These are phyloP conservation scores for Aspergillus novoparasiticus DNA, from an alignment of 2,329 filamentous ascomycete species.

Conservation along the genomic window DNA sequence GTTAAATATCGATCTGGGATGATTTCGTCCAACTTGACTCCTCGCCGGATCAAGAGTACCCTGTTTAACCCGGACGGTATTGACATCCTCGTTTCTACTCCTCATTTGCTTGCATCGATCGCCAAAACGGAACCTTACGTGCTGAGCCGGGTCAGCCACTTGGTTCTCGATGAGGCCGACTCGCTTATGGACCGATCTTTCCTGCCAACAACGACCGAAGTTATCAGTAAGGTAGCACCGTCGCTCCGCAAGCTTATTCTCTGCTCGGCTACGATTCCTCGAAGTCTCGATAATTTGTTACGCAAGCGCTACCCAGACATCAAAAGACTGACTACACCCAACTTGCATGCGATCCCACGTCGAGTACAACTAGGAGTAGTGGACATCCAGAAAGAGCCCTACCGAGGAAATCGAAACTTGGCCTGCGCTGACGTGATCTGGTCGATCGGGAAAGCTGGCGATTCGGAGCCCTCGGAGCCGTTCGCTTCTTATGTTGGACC, in stretches of 20 bases:
- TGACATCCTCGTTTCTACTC: slow-evolving; percentile 84
- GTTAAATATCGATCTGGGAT: slow-evolving; percentile 84
- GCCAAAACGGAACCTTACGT: slow-evolving; percentile 88
- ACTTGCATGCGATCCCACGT: slow-evolving; percentile 92
- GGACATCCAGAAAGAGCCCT: slow-evolving; percentile 89
- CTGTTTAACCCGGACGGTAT: slow-evolving; percentile 80
- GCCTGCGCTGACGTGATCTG: slow-evolving; percentile 95
- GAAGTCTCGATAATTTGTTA: slow-evolving; percentile 84
- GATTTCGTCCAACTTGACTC: slow-evolving; percentile 75
- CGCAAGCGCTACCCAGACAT: slow-evolving; percentile 79
- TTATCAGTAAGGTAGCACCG: slow-evolving; percentile 79
- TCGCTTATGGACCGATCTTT: slow-evolving; percentile 94
- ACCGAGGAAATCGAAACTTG: slow-evolving; percentile 87
- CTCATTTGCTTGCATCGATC: slow-evolving; percentile 85
- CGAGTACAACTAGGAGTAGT: slow-evolving; percentile 92
- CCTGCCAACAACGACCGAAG: slow-evolving; percentile 75
- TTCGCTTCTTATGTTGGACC: slow-evolving; percentile 44
- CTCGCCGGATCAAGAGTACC: slow-evolving; percentile 78
- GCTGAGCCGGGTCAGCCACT: slow-evolving; percentile 83
- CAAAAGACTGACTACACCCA: slow-evolving; percentile 85
- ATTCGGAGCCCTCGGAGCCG: slow-evolving; percentile 36
- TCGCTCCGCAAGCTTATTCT: slow-evolving; percentile 85
- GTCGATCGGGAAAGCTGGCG: slow-evolving; percentile 81
- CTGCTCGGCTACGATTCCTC: slow-evolving; percentile 94
- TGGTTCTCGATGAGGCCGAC: slow-evolving; percentile 94